Conservation (phyloP, 2,329 filamentous ascomycete genomes). For the Coccinonectria pachysandricola region DNA sequence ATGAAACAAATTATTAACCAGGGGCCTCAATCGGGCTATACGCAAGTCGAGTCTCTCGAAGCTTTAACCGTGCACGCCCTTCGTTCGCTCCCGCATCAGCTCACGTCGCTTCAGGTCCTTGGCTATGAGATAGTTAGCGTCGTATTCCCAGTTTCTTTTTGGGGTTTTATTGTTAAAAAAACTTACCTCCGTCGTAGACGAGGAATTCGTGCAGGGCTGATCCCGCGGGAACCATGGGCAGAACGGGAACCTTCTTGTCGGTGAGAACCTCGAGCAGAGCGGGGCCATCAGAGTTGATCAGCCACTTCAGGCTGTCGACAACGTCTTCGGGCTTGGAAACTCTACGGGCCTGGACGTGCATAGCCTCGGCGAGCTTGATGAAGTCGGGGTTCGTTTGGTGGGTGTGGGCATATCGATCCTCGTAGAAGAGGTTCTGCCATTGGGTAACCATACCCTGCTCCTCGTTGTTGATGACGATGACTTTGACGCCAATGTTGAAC, state of each 20-base stretch:
- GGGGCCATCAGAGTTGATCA: slow-evolving; percentile 83
- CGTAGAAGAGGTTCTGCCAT: slow-evolving; percentile 97
- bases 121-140: slow-evolving; percentile 36
- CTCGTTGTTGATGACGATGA: slow-evolving; percentile 94
- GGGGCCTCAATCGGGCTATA: too few relatives aligned
- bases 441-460: slow-evolving; percentile 97
- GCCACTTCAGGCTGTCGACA: slow-evolving; percentile 70
- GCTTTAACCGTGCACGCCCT: slow-evolving; percentile 32
- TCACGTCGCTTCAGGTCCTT: slow-evolving; percentile 59
- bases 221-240: slow-evolving; percentile 92
- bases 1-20: too few relatives aligned
- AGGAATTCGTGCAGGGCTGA: slow-evolving; percentile 87
- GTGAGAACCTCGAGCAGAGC: slow-evolving; percentile 86
- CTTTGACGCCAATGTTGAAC: slow-evolving; percentile 94
- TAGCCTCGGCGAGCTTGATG: slow-evolving; percentile 82
- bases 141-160: not conserved
- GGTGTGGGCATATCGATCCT: slow-evolving; percentile 84
- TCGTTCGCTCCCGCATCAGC: slow-evolving; percentile 54
- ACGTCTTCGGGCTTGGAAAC: slow-evolving; percentile 68
- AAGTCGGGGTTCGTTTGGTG: slow-evolving; percentile 96
- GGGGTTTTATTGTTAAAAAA: not conserved
- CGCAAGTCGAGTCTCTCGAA: too few relatives aligned
- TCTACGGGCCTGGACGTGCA: slow-evolving; percentile 70
- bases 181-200: slow-evolving; percentile 24
- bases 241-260: slow-evolving; percentile 85